Conservation (phyloP, 2,329 filamentous ascomycete genomes). For the Hymenoscyphus occultus region DNA sequence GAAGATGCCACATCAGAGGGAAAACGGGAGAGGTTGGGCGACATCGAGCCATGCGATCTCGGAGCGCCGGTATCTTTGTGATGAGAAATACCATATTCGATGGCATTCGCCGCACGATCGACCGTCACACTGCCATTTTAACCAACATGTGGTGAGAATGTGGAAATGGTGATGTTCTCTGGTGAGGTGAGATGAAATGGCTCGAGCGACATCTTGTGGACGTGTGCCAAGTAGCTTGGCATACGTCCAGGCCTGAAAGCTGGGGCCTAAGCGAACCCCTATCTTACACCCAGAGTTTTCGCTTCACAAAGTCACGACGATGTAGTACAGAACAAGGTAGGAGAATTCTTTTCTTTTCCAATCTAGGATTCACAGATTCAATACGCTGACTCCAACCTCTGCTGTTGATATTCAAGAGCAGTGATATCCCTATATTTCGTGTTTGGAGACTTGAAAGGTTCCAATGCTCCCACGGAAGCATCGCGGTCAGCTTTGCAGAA, state of each 20-base stretch:
- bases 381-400: conserved; percentile 12
- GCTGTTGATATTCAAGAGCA: conserved; percentile 19
- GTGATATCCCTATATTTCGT: conserved; percentile 15
- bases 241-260: no score
- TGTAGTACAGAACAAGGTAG: not conserved
- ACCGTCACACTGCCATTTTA: no score
- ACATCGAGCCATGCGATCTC: not conserved
- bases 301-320: not conserved
- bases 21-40: no score
- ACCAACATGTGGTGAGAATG: no score
- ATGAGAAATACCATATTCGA: not conserved
- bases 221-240: no score
- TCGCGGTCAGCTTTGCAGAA: conserved; percentile 18
- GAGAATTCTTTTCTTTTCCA: not conserved
- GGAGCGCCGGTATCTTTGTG: not conserved
- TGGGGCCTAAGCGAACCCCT: no score
- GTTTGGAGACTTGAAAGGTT: conserved; percentile 6
- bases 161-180: no score
- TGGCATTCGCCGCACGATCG: no score
- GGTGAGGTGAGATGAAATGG: no score
- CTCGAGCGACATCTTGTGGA: no score
- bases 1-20: not conserved
- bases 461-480: conserved; percentile 13
- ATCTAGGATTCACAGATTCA: not conserved
- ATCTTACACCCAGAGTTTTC: not conserved